These are phyloP conservation scores for Phytopythium mirpurense DNA, from an alignment of 352 stramenopile species.

Conservation along the genomic window DNA sequence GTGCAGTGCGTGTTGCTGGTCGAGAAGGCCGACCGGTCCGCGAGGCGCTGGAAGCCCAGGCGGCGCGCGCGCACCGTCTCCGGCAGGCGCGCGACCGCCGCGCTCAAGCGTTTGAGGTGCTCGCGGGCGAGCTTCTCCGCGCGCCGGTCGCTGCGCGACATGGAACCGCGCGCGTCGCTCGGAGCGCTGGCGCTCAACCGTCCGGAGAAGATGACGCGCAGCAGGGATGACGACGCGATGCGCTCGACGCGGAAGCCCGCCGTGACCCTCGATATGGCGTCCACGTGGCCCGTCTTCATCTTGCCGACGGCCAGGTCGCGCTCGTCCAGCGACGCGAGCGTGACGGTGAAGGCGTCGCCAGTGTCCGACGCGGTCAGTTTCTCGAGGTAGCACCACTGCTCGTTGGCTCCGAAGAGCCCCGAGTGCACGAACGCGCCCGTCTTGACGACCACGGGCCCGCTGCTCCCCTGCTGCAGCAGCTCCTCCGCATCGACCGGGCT, in stretches of 20 bases:
- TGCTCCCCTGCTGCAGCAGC: neutral
- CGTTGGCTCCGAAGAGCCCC: conserved; percentile 13
- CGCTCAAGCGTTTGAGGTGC: conserved; percentile 13
- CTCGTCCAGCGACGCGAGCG: conserved; percentile 12
- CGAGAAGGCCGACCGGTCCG: conserved; percentile 22
- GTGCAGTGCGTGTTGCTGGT: conserved; percentile 38
- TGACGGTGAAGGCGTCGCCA: conserved; percentile 23
- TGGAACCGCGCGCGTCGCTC: neutral
- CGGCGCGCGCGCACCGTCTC: conserved; percentile 35
- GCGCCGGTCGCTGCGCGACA: conserved; percentile 8
- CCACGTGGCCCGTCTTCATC: conserved; percentile 12
- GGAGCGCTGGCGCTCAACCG: neutral
- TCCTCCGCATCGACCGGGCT: conserved; percentile 5
- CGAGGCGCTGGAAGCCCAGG: conserved; percentile 39
- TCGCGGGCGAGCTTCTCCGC: conserved; percentile 3
- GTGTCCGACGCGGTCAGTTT: conserved; percentile 13
- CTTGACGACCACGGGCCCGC: conserved; percentile 16
- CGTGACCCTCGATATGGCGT: conserved; percentile 9
- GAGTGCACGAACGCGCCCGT: conserved; percentile 22
- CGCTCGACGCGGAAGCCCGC: conserved; percentile 9
- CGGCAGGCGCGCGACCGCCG: conserved; percentile 20
- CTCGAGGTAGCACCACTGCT: conserved; percentile 30
- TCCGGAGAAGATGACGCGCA: conserved; percentile 16
- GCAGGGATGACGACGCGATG: conserved; percentile 9
- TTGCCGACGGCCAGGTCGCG: conserved; percentile 14